phyloP scores from a whole-genome alignment of 768 basidiomycete species.

The Psilocybe cubensis region DNA sequence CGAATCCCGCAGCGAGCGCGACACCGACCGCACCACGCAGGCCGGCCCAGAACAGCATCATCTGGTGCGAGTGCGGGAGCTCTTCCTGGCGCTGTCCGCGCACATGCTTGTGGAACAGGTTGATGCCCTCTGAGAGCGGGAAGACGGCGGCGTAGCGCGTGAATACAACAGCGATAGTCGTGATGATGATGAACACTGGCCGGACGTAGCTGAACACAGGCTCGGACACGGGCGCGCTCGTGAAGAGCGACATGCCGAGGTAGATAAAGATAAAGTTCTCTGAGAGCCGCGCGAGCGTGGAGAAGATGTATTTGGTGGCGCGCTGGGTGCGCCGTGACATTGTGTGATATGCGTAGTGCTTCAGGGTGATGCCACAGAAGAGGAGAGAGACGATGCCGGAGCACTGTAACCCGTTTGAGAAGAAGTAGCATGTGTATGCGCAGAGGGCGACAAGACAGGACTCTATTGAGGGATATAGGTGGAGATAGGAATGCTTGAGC shows the following conservation, averaged over 20 bases:
- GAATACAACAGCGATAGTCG: slow-evolving; percentile 89
- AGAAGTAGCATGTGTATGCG: slow-evolving; percentile 98
- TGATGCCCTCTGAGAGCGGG: slow-evolving; percentile 93
- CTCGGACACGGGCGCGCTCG: slow-evolving; percentile 76
- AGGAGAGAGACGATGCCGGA: slow-evolving; percentile 96
- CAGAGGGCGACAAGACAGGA: slow-evolving; percentile 94
- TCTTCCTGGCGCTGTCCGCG: slow-evolving; percentile 89
- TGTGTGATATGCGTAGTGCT: slow-evolving; percentile 99
- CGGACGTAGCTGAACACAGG: slow-evolving; percentile 87
- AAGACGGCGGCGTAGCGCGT: slow-evolving; percentile 96
- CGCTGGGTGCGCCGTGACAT: slow-evolving; percentile 96
- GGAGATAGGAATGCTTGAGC: slow-evolving; percentile 91
- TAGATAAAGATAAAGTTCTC: slow-evolving; percentile 99
- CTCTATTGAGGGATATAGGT: slow-evolving; percentile 90
- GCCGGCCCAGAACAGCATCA: slow-evolving; percentile 99
- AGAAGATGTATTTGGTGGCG: slow-evolving; percentile 94
- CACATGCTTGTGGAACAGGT: slow-evolving; percentile 83
- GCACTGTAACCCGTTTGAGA: slow-evolving; percentile 95
- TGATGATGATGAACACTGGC: slow-evolving; percentile 92
- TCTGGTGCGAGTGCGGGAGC: slow-evolving; percentile 96
- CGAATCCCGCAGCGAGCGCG: slow-evolving; percentile 94
- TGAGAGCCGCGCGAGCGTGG: slow-evolving; percentile 89
- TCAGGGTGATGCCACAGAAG: slow-evolving; percentile 98
- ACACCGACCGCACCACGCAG: slow-evolving; percentile 97
- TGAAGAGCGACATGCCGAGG: slow-evolving; percentile 96